A percentile compares a stretch with the other conserved stretches of the same genome.
Conservation (phyloP, 352 stramenopile species). For the Poterioochromonas sp. region DNA sequence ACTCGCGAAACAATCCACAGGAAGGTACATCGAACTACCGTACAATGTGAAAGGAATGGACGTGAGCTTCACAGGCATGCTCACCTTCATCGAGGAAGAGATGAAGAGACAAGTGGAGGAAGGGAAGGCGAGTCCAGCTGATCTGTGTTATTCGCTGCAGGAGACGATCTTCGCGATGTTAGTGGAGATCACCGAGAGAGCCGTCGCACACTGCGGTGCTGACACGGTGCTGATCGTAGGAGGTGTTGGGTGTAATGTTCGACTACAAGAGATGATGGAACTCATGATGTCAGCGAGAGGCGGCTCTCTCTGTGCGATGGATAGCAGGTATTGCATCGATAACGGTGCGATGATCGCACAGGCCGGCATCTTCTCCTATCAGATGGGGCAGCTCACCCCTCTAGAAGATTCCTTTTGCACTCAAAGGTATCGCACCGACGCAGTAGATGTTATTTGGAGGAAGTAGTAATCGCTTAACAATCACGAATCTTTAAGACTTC, state of each 20-base stretch:
- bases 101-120: conserved; percentile 47
- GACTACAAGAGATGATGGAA: conserved; percentile 93
- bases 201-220: conserved; percentile 82
- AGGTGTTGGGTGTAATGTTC: conserved; percentile 91
- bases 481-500: too few relatives aligned
- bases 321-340: conserved; percentile 98
- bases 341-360: conserved; percentile 99
- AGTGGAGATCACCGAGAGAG: conserved; percentile 98
- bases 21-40: conserved; percentile 82
- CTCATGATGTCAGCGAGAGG: conserved; percentile 89
- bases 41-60: conserved; percentile 99
- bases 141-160: conserved; percentile 97
- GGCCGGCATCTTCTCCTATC: conserved; percentile 91
- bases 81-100: conserved; percentile 88
- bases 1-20: conserved; percentile 63
- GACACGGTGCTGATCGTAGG: conserved; percentile 95
- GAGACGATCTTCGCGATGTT: conserved; percentile 99
- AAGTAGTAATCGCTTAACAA: too few relatives aligned
- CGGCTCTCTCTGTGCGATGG: conserved; percentile 91
- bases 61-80: conserved; percentile 89
- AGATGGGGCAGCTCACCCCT: conserved; percentile 77
- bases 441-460: conserved; percentile 91
- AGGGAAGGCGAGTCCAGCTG: conserved; percentile 79
- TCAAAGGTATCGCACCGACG: conserved; percentile 95
- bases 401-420: conserved; percentile 83